A percentile compares a stretch with the other conserved stretches of the same genome.
Conservation (phyloP, 2,329 filamentous ascomycete genomes). For the Colletotrichum brevisporum region DNA sequence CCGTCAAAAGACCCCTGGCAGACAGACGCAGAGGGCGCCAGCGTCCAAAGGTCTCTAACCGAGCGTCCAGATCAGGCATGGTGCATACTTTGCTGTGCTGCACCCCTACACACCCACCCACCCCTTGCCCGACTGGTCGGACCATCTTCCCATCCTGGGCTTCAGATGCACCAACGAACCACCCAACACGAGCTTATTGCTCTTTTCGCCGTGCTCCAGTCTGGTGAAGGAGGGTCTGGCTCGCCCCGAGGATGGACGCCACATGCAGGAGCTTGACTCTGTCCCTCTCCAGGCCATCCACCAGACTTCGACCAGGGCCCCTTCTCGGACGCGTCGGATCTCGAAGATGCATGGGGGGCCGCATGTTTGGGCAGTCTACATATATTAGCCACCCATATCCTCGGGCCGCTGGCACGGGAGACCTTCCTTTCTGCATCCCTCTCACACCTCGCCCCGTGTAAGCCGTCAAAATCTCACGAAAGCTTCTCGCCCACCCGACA, state of each 20-base stretch:
- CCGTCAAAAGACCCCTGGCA: conserved; percentile 24
- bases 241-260: neutral
- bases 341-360: neutral
- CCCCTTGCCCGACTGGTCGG: conserved; percentile 14
- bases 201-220: neutral
- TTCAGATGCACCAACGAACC: conserved; percentile 13
- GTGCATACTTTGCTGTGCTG: neutral
- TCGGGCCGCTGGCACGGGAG: no score
- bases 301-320: neutral
- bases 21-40: neutral
- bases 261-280: conserved; percentile 28
- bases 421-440: no score
- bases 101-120: neutral
- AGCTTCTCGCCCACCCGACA: neutral
- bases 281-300: neutral
- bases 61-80: conserved; percentile 28
- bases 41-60: conserved; percentile 10
- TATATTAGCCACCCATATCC: neutral
- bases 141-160: conserved; percentile 14
- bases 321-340: neutral
- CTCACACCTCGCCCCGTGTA: neutral
- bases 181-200: conserved; percentile 29
- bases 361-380: neutral
- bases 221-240: conserved; percentile 9
- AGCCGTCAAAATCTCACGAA: neutral